phyloP scores from a whole-genome alignment of 441 rosid genomes.

The Corymbia calophylla region DNA sequence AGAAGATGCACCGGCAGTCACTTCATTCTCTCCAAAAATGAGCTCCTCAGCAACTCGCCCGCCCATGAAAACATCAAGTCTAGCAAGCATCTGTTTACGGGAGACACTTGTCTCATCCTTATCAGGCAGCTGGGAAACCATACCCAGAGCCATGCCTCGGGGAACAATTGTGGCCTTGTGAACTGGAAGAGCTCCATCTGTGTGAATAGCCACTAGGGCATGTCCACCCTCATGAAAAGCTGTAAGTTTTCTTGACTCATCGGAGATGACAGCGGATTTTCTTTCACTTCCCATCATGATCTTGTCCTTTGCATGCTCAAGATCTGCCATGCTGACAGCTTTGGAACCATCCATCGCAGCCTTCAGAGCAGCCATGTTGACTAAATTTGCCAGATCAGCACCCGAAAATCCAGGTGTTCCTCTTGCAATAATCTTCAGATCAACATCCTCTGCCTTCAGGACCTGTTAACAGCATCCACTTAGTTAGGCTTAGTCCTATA shows the following conservation, averaged over 20 bases:
- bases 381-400: slow-evolving; percentile 89
- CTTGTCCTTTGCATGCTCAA: slow-evolving; percentile 90
- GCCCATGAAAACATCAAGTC: slow-evolving; percentile 91
- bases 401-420: slow-evolving; percentile 98
- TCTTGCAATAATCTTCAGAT: slow-evolving; percentile 87
- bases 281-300: slow-evolving; percentile 98
- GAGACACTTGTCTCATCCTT: slow-evolving; percentile 67
- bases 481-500: neutral
- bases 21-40: slow-evolving; percentile 87
- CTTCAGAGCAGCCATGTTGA: slow-evolving; percentile 88
- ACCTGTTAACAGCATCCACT: slow-evolving; percentile 35
- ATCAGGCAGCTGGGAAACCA: slow-evolving; percentile 87
- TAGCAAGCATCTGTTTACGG: slow-evolving; percentile 91
- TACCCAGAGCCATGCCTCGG: slow-evolving; percentile 88
- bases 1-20: slow-evolving; percentile 76
- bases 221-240: slow-evolving; percentile 99
- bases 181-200: slow-evolving; percentile 89
- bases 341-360: slow-evolving; percentile 97
- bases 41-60: slow-evolving; percentile 95
- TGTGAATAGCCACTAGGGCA: slow-evolving; percentile 88
- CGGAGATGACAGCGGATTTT: slow-evolving; percentile 87
- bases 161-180: slow-evolving; percentile 98
- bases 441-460: slow-evolving; percentile 80
- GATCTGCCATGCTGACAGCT: slow-evolving; percentile 79
- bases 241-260: slow-evolving; percentile 60